Evolutionary conservation across 306 rosid genomes (phyloP).

Genomic region (Quercus gilva): DNA sequence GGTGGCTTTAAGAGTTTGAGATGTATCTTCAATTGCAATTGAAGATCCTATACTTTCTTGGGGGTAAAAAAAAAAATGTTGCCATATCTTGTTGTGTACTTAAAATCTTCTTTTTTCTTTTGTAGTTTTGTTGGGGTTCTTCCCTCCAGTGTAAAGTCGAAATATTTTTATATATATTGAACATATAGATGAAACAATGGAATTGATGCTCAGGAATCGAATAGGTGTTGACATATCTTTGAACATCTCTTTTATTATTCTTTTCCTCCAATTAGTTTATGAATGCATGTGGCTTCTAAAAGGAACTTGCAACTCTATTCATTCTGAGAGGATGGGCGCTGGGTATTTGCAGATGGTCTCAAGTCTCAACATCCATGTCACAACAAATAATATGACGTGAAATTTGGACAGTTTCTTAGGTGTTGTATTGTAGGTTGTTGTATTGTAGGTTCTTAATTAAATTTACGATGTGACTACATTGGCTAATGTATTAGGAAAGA

Average conservation of each 20-base stretch:
- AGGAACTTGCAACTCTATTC: too few relatives aligned
- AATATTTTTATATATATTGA: constrained; percentile 35
- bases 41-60: constrained; percentile 20
- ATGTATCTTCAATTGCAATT: constrained; percentile 3
- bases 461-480: too few relatives aligned
- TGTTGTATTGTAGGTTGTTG: too few relatives aligned
- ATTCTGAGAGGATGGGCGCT: too few relatives aligned
- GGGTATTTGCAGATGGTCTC: too few relatives aligned
- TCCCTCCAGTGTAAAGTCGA: constrained; percentile 47
- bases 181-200: constrained; percentile 44
- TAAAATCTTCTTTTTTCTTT: constrained; percentile 12
- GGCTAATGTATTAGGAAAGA: too few relatives aligned
- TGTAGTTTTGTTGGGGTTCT: constrained; percentile 28
- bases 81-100: constrained; percentile 31
- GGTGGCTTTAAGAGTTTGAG: constrained; percentile 90
- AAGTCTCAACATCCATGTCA: too few relatives aligned
- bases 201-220: constrained; percentile 32
- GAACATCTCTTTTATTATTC: background rate
- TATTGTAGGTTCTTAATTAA: too few relatives aligned
- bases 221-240: background rate
- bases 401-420: too few relatives aligned
- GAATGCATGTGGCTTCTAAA: background rate
- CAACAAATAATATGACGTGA: too few relatives aligned
- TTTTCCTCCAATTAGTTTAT: background rate
- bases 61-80: constrained; percentile 19